Conservation (phyloP, 2,329 filamentous ascomycete genomes). For the Colletotrichum sojae region DNA sequence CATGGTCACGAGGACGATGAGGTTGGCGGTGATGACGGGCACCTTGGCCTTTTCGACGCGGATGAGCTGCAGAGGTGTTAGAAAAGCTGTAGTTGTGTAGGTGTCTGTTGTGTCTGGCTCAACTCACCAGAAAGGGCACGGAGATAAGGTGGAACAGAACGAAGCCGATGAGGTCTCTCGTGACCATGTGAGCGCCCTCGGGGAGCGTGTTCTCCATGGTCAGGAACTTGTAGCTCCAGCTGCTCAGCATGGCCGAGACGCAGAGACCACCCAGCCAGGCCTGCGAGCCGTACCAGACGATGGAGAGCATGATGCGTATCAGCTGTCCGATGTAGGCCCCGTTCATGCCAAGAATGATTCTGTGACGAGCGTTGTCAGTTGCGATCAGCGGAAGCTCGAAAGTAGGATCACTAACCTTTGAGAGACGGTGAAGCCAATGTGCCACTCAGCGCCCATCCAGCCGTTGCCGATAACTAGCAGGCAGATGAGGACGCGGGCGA, state of each 20-base stretch:
- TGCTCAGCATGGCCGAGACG: constrained; percentile 56
- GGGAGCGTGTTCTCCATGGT: constrained; percentile 62
- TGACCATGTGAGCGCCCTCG: constrained; percentile 52
- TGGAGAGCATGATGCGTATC: constrained; percentile 55
- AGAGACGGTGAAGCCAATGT: constrained; percentile 55
- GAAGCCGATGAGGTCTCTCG: constrained; percentile 63
- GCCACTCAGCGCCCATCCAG: constrained; percentile 46
- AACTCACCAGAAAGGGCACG: constrained; percentile 58
- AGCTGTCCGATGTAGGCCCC: constrained; percentile 56
- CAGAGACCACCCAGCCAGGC: constrained; percentile 45
- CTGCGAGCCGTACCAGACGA: constrained; percentile 57
- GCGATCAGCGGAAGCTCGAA: rapidly evolving
- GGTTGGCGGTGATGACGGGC: constrained; percentile 59
- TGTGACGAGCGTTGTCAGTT: neutral
- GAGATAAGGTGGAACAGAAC: constrained; percentile 67
- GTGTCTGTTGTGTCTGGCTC: too few species aligned
- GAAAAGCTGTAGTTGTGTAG: neutral
- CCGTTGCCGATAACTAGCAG: constrained; percentile 44
- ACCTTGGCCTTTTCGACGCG: constrained; percentile 64
- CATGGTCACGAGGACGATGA: constrained; percentile 62
- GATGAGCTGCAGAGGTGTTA: constrained; percentile 49
- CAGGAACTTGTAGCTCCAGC: constrained; percentile 61
- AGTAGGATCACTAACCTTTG: constrained; percentile 51
- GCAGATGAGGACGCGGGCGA: constrained; percentile 41
- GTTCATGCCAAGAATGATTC: constrained; percentile 51